Base-by-base conservation (phyloP, 2,329 filamentous ascomycete genomes). In the Monilinia polystroma region DNA sequence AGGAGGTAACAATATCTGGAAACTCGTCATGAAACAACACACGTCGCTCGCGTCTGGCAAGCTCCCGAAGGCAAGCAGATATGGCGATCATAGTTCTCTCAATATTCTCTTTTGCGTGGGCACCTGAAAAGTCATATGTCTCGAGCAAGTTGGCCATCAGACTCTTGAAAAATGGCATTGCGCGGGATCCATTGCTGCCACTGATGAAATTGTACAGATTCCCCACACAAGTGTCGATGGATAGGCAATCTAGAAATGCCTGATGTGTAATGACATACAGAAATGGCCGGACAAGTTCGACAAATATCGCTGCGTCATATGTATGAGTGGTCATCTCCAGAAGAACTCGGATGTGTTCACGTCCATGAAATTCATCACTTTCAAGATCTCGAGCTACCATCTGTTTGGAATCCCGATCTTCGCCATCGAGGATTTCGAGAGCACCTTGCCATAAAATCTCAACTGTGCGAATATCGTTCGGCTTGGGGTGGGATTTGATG, bases 301-400 rank as follows among this genome's bases (percentile, higher is more conserved):
- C 26, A 43, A 63, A 65, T 7, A 23, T 65, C 3, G n/a, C n/a
- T 12, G 53, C 41, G 12, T 43, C 32, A 26, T 38, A n/a, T 18
- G 41, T 49, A 41, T 47, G 11, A 47, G 38, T 45, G 26, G 8
- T 66, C 56, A 58, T 66, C 18, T 29, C 32, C 16, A 66, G 18
- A n/a, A 66, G 49, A 4, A 23, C 45, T n/a, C 10, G 43, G n/a
- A 64, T 63, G 16, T 66, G 63, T 41, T 43, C 18, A 26, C 45
- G 23, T 16, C 38, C 62, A 59, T 32, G 47, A 32, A 67, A 41
- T 0, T 68, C 59, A 7, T 65, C 63, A 10, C 45, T 60, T 8
- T 70, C 68, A 23, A 72, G 63, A 54, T 72, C 69, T 55, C 66
- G 52, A 5, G 67, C 59, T 6, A 72, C 35, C 54, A 66, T 66